Evolutionary conservation across 2,329 filamentous ascomycete species (phyloP).

Genomic region (Fonsecaea pedrosoi): DNA sequence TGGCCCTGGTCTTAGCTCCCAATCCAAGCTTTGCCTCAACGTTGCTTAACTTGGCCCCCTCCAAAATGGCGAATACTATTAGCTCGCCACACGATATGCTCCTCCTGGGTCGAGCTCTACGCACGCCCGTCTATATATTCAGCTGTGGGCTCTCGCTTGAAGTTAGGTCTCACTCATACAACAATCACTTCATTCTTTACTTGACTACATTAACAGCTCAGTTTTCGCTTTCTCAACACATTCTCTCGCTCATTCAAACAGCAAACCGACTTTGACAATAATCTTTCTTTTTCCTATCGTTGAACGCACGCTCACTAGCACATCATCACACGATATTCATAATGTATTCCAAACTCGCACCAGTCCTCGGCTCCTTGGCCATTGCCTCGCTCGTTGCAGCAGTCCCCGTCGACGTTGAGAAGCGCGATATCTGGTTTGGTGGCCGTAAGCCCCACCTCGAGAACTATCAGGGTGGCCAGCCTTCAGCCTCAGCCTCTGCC

Average conservation of each 20-base stretch:
- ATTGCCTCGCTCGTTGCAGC: constrained; percentile 33
- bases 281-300: constrained; percentile 20
- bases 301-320: constrained; percentile 28
- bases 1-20: constrained; percentile 4
- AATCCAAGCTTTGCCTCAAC: constrained; percentile 13
- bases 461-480: constrained; percentile 4
- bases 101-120: neutral
- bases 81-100: constrained; percentile 1
- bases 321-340: constrained; percentile 24
- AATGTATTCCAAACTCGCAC: constrained; percentile 29
- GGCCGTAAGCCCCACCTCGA: constrained; percentile 22
- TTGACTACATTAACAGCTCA: constrained; percentile 20
- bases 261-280: neutral
- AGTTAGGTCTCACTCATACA: constrained; percentile 27
- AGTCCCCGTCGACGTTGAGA: constrained; percentile 30
- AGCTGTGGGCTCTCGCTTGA: constrained; percentile 16
- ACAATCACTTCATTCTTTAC: constrained; percentile 15
- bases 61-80: constrained; percentile 8
- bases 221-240: constrained; percentile 7
- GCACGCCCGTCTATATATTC: constrained; percentile 23
- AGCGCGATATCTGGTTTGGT: constrained; percentile 24
- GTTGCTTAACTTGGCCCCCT: constrained; percentile 16
- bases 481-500: neutral
- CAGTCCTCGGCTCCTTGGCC: constrained; percentile 31
- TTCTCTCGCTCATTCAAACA: constrained; percentile 13